phyloP scores from a whole-genome alignment of 2,329 filamentous ascomycete species.

The Hortaea werneckii region DNA sequence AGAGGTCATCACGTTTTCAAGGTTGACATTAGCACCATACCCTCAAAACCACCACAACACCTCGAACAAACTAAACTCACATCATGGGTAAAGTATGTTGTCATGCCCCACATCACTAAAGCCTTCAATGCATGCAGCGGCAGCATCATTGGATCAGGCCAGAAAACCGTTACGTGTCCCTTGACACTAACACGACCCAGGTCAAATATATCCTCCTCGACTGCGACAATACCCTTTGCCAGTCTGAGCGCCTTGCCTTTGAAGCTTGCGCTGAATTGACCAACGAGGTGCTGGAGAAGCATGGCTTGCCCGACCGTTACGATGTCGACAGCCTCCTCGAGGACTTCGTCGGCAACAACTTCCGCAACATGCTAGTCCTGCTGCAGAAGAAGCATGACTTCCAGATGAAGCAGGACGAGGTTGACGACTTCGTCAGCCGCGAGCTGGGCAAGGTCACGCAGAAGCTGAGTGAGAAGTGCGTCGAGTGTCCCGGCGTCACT shows the following conservation, averaged over 20 bases:
- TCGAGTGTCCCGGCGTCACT: slow-evolving; percentile 42
- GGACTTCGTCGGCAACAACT: slow-evolving; percentile 90
- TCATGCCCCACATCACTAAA: not conserved
- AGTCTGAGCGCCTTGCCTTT: slow-evolving; percentile 84
- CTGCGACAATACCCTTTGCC: slow-evolving; percentile 82
- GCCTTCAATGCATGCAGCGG: not conserved
- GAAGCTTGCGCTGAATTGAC: slow-evolving; percentile 82
- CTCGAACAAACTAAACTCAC: slow-evolving; percentile 4
- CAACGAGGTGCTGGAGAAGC: slow-evolving; percentile 69
- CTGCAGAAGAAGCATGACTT: slow-evolving; percentile 70
- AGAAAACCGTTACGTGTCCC: not conserved
- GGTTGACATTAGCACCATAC: no score
- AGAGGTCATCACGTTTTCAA: no score
- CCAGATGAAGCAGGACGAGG: slow-evolving; percentile 54
- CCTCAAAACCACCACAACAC: not conserved
- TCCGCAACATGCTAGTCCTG: slow-evolving; percentile 77
- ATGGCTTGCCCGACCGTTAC: slow-evolving; percentile 58
- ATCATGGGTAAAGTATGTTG: slow-evolving; percentile 19
- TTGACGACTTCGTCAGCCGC: slow-evolving; percentile 61
- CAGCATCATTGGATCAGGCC: not conserved
- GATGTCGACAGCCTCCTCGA: slow-evolving; percentile 67
- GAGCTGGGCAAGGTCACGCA: slow-evolving; percentile 78
- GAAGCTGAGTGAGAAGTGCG: slow-evolving; percentile 47
- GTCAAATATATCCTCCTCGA: slow-evolving; percentile 42
- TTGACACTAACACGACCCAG: not conserved